Evolutionary conservation across 139 green algal species (phyloP), one percentile per base, ranked within the genome.

Genomic region (Chlorella sorokiniana): DNA sequence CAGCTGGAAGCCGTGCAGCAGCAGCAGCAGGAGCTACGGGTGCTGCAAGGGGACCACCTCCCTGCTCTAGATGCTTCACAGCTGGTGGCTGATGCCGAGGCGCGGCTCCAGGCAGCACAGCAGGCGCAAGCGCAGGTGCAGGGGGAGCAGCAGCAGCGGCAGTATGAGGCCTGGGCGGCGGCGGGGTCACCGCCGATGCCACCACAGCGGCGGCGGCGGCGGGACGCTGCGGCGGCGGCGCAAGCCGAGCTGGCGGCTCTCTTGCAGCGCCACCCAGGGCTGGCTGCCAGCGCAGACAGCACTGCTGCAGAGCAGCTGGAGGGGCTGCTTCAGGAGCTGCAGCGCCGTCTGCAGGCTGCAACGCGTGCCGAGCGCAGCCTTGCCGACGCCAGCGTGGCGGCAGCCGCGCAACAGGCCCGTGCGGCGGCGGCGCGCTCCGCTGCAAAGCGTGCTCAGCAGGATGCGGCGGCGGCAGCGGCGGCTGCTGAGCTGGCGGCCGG

Each of bases 81-180:
- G 48, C 48, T 56, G 22, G 38, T 71, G 51, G 52, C 68, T 2
- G 69, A 69, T 35, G 78, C 68, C 0, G 62, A 83, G 48, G 14
- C 54, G 38, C 76, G 45, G n/a, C 41, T 86, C 33, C 59, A 31
- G 25, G 62, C 45, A 27, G 41, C 44, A 40, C 37, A 83, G 70
- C 9, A 42, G 8, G 37, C 29, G 29, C 63, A 79, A 68, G 40
- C 45, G 40, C 35, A 41, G 10, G 4, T 65, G 76, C 68, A 78
- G 31, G 64, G 73, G 8, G 70, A 84, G 37, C 78, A 81, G 64
- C 65, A 69, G 75, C 56, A 73, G 52, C 9, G 27, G 73, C 59
- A 68, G 54, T 52, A 40, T 33, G 23, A 52, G 51, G n/a, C n/a
- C 52, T 79, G 37, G 73, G 73, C 0, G 52, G 37, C n/a, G 54